These are phyloP conservation scores for Citrus cavaleriei DNA, from an alignment of 345 rosid genomes.

Conservation along the genomic window DNA sequence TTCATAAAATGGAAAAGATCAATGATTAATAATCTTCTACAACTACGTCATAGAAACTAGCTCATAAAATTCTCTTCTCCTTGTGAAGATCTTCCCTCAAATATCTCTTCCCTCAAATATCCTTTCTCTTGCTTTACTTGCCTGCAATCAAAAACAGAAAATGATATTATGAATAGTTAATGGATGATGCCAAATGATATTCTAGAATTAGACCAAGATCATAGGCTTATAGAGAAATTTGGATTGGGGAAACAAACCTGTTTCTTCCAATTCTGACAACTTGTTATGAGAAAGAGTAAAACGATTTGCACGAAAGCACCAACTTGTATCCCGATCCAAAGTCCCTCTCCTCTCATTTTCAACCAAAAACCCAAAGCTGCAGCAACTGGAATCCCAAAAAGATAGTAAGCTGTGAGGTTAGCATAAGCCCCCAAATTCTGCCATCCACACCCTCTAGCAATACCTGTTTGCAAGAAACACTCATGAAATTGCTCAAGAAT, in stretches of 20 bases:
- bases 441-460: conserved; percentile 88
- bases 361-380: conserved; percentile 56
- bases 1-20: no score
- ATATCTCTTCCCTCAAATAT: conserved; percentile 24
- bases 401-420: conserved; percentile 64
- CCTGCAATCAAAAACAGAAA: conserved; percentile 25
- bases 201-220: no score
- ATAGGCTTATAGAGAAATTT: background rate
- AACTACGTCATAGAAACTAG: background rate
- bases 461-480: conserved; percentile 31
- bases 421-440: conserved; percentile 75
- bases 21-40: no score
- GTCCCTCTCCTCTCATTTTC: conserved; percentile 56
- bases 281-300: conserved; percentile 44
- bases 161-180: no score
- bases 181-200: no score
- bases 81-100: conserved; percentile 10
- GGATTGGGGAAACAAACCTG: conserved; percentile 31
- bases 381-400: conserved; percentile 66
- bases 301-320: conserved; percentile 58
- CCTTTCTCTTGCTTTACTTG: conserved; percentile 41
- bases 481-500: background rate
- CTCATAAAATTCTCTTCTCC: background rate
- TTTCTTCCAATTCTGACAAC: conserved; percentile 58
- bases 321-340: conserved; percentile 69